These are phyloP conservation scores for Phytophthora meadii DNA, from an alignment of 352 stramenopile species.

Conservation along the genomic window DNA sequence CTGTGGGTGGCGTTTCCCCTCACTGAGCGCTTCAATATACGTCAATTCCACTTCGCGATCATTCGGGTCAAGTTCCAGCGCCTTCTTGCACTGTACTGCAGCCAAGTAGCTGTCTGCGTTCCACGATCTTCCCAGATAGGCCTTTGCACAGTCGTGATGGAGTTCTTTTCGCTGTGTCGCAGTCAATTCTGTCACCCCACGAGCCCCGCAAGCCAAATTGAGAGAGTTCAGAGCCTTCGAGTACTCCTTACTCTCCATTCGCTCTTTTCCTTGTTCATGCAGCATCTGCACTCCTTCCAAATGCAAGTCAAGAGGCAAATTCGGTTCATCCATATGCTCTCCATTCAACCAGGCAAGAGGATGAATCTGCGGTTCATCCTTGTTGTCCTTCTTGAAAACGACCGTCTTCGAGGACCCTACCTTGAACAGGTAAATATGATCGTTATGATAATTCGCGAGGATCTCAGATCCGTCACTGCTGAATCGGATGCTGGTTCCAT, in stretches of 20 bases:
- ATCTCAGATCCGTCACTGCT: conserved; percentile 71
- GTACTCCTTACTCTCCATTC: conserved; percentile 32
- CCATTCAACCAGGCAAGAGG: conserved; percentile 46
- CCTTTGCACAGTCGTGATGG: conserved; percentile 64
- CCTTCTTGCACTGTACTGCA: conserved; percentile 68
- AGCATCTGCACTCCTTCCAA: conserved; percentile 35
- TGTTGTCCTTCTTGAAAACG: conserved; percentile 39
- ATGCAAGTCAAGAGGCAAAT: conserved; percentile 26
- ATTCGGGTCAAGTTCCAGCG: conserved; percentile 57
- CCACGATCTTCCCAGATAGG: conserved; percentile 72
- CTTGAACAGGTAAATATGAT: conserved; percentile 87
- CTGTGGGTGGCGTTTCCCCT: conserved; percentile 50
- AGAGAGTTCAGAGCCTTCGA: conserved; percentile 47
- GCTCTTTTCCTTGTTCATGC: conserved; percentile 28
- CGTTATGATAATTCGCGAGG: conserved; percentile 86
- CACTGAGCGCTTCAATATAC: conserved; percentile 65
- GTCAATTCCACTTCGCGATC: conserved; percentile 60
- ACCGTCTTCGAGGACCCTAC: conserved; percentile 44
- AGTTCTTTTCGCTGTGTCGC: conserved; percentile 59
- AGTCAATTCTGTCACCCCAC: conserved; percentile 31
- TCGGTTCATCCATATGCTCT: conserved; percentile 47
- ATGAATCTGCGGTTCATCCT: conserved; percentile 28
- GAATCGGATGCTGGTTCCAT: conserved; percentile 87
- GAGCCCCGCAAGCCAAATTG: conserved; percentile 43
- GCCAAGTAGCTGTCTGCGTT: conserved; percentile 72